These are phyloP conservation scores for Boletus speciosus DNA, from an alignment of 768 basidiomycete species.

Conservation along the genomic window DNA sequence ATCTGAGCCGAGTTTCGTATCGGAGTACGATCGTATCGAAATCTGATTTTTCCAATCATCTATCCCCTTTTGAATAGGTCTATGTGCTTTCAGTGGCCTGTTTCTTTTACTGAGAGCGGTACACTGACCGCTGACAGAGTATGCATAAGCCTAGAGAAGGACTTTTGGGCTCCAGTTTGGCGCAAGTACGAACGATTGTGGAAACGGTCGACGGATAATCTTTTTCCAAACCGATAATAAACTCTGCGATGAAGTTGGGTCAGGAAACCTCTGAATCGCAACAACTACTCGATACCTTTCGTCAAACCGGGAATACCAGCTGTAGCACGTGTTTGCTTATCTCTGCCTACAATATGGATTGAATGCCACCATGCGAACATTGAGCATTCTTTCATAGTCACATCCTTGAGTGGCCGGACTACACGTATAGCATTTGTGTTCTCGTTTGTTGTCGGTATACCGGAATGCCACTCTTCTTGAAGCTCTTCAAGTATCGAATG, in stretches of 20 bases:
- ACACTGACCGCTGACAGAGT: slow-evolving; percentile 60
- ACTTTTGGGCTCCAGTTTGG: slow-evolving; percentile 69
- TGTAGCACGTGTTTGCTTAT: slow-evolving; percentile 42
- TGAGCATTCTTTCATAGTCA: slow-evolving; percentile 76
- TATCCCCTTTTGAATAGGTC: slow-evolving; percentile 60
- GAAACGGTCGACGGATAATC: slow-evolving; percentile 88
- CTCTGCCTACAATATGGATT: slow-evolving; percentile 50
- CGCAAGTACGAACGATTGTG: slow-evolving; percentile 75
- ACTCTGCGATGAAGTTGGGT: slow-evolving; percentile 44
- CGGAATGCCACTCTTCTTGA: slow-evolving; percentile 65
- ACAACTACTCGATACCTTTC: slow-evolving; percentile 45
- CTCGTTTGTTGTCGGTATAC: slow-evolving; percentile 3
- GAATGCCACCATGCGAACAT: slow-evolving; percentile 74
- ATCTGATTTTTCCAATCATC: slow-evolving; percentile 74
- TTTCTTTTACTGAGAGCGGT: background rate
- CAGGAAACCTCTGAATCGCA: background rate
- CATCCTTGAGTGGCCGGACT: slow-evolving; percentile 65
- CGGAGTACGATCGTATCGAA: slow-evolving; percentile 56
- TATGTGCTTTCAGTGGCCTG: slow-evolving; percentile 23
- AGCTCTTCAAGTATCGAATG: slow-evolving; percentile 65
- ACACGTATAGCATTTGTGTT: slow-evolving; percentile 40
- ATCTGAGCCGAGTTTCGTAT: slow-evolving; percentile 16
- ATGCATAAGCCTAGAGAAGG: slow-evolving; percentile 47
- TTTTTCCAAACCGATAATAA: slow-evolving; percentile 74
- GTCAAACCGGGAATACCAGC: slow-evolving; percentile 66